Conservation (phyloP, 2,329 filamentous ascomycete species). For the Orbilia quercus region DNA sequence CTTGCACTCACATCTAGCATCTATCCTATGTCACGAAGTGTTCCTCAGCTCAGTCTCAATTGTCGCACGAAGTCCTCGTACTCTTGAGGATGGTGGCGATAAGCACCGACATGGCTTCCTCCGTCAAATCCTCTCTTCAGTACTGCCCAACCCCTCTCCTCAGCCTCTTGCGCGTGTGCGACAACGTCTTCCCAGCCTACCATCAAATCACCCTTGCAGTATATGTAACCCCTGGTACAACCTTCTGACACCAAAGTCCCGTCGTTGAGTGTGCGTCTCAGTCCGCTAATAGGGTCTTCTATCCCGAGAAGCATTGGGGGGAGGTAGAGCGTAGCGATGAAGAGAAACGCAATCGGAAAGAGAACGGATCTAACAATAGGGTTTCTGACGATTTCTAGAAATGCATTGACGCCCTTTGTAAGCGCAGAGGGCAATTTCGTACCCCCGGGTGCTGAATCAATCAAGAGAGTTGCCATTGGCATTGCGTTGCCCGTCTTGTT, state of each 20-base stretch:
- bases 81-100: conserved; percentile 40
- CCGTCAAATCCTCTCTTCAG: conserved; percentile 25
- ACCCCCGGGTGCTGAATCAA: conserved; percentile 50
- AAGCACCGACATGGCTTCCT: conserved; percentile 41
- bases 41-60: conserved; percentile 19
- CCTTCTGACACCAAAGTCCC: conserved; percentile 44
- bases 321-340: conserved; percentile 11
- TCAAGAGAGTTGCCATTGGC: conserved; percentile 24
- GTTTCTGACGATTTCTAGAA: conserved; percentile 33
- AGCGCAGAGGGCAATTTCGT: conserved; percentile 42
- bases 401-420: conserved; percentile 38
- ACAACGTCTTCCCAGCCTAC: conserved; percentile 45
- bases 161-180: conserved; percentile 43
- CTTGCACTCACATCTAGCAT: too few relatives aligned
- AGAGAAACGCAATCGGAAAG: conserved; percentile 27
- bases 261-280: conserved; percentile 45
- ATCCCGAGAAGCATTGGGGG: conserved; percentile 30
- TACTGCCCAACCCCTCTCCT: conserved; percentile 47
- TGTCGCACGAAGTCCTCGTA: conserved; percentile 36
- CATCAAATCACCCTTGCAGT: conserved; percentile 42
- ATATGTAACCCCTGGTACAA: conserved; percentile 35
- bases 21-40: not conserved
- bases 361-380: conserved; percentile 20
- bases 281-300: conserved; percentile 36
- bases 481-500: conserved; percentile 29